Evolutionary conservation across 768 basidiomycete species (phyloP).

Genomic region (Termitomyces sp.): DNA sequence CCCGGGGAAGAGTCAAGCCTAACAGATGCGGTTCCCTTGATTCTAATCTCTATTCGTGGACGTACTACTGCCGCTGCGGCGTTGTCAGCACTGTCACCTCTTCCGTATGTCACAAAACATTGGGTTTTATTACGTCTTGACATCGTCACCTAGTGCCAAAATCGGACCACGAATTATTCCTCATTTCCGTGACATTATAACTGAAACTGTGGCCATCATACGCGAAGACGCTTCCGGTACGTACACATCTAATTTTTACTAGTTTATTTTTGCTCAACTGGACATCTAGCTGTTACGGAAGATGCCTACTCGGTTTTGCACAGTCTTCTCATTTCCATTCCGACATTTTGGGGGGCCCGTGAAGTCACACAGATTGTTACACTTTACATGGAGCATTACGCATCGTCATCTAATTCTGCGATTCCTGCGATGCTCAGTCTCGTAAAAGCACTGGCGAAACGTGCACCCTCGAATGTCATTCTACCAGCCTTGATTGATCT

Average conservation of each 20-base stretch:
- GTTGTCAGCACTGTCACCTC: constrained; percentile 51
- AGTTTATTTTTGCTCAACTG: not conserved
- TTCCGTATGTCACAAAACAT: constrained; percentile 49
- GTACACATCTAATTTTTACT: not conserved
- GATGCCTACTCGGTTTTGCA: constrained; percentile 51
- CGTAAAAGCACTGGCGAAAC: constrained; percentile 67
- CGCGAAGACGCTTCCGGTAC: constrained; percentile 38
- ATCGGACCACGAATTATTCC: constrained; percentile 90
- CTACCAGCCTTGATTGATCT: constrained; percentile 60
- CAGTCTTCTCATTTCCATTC: constrained; percentile 69
- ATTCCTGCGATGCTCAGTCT: constrained; percentile 38
- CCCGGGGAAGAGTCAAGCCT: constrained; percentile 67
- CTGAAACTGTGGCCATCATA: constrained; percentile 49
- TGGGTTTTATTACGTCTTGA: not conserved
- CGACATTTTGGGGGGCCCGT: constrained; percentile 71
- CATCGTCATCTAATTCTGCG: constrained; percentile 27
- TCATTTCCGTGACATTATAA: constrained; percentile 68
- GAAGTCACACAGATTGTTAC: constrained; percentile 57
- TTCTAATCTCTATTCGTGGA: constrained; percentile 49
- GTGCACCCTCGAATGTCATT: constrained; percentile 60
- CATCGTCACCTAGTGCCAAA: constrained; percentile 44
- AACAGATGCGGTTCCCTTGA: constrained; percentile 52
- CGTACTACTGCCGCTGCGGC: constrained; percentile 36
- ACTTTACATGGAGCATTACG: constrained; percentile 49
- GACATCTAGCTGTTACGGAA: constrained; percentile 24